Evolutionary conservation across 2,329 filamentous ascomycete species (phyloP), one percentile per base, ranked within the genome.

Genomic region (Cadophora gregata): DNA sequence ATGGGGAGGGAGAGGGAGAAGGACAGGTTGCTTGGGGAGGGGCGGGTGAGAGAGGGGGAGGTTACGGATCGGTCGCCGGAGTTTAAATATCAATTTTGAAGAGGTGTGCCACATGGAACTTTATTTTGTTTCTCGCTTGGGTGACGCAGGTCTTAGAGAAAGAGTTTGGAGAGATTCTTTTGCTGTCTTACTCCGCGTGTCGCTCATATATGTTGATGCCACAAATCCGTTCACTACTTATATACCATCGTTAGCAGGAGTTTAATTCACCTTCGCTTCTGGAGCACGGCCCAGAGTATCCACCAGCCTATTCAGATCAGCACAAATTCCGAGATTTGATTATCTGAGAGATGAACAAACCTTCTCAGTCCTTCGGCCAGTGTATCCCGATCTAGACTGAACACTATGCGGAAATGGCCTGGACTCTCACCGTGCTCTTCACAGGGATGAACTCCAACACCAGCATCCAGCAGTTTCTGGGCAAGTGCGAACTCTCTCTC

Each of bases 341-440:
- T 7, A 51, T 4, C 1, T 38, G 29, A 1, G 1, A 19, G 10
- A 27, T 19, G 19, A 42, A 19, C 45, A 25, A 8, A 70, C 69
- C 69, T 63, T 64, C 42, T 67, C 64, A 72, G 47, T 3, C 67
- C 70, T 14, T 66, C 70, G 3, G 50, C 63, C n/a, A 71, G 38
- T 10, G 62, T 64, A 4, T 69, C 56, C 21, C 42, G 64, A 38
- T 70, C 59, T 6, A 42, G 47, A 27, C 63, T 65, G 38, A 66
- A 71, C 1, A 70, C 66, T 21, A 71, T 25, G 4, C 70, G 51
- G 45, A 72, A 72, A n/a, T 56, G 58, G 0, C 70, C 70, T 33
- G 62, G 38, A 24, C 24, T 62, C 36, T 68, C 67, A 42, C 42
- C 38, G 48, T 71, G 67, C 24, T 72, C 69, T 53, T 69, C 70